Conservation (phyloP, 2,329 filamentous ascomycete genomes). For the Cercospora sp. region DNA sequence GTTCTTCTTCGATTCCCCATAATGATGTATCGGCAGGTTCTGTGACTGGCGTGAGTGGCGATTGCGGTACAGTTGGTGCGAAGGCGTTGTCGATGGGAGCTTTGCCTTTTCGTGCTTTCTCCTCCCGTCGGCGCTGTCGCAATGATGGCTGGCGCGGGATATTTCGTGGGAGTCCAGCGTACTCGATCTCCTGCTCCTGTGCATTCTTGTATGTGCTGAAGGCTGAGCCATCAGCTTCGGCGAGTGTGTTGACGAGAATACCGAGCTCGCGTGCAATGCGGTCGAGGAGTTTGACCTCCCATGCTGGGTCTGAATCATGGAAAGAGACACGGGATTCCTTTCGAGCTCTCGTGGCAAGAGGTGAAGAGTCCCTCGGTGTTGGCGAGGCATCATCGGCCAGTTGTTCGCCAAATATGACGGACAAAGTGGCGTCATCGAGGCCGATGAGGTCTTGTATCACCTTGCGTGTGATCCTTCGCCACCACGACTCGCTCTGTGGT, state of each 20-base stretch:
- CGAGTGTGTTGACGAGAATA: conserved; percentile 76
- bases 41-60: conserved; percentile 33
- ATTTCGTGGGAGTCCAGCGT: conserved; percentile 67
- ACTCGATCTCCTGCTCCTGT: conserved; percentile 59
- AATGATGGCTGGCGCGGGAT: conserved; percentile 28
- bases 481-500: conserved; percentile 63
- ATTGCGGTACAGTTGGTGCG: conserved; percentile 35
- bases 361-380: conserved; percentile 38
- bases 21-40: conserved; percentile 53
- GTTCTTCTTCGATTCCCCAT: conserved; percentile 67
- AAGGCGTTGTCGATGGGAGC: conserved; percentile 33
- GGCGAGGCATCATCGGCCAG: conserved; percentile 52
- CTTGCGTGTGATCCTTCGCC: conserved; percentile 77
- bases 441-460: conserved; percentile 89
- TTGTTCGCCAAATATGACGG: conserved; percentile 81
- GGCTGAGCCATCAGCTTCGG: conserved; percentile 75
- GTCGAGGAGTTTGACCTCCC: conserved; percentile 78
- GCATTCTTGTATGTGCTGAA: conserved; percentile 77
- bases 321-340: conserved; percentile 40
- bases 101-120: conserved; percentile 19
- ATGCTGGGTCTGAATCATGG: conserved; percentile 48
- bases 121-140: conserved; percentile 30
- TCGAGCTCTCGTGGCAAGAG: conserved; percentile 31
- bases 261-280: conserved; percentile 85
- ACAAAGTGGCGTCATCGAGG: conserved; percentile 80